A percentile compares a stretch with the other conserved stretches of the same genome.
These are phyloP conservation scores for Mycena rosella DNA, from an alignment of 768 basidiomycete species.

Conservation along the genomic window DNA sequence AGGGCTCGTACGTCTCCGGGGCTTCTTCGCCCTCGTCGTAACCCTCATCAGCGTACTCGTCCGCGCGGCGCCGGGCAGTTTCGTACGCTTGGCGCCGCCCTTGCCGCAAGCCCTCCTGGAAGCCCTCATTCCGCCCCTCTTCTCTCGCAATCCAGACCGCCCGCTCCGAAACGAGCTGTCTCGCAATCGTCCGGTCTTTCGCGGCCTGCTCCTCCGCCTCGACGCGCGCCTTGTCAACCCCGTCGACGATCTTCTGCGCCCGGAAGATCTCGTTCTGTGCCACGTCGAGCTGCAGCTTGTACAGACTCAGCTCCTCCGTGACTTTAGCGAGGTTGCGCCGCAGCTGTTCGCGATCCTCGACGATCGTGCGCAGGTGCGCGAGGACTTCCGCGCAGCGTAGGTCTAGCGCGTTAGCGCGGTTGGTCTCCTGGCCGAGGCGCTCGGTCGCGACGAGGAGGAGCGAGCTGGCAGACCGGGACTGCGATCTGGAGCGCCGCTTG, in stretches of 20 bases:
- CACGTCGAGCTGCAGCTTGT: constrained; percentile 68
- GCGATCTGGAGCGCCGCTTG: constrained; percentile 29
- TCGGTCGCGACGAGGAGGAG: constrained; percentile 33
- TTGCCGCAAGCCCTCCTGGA: constrained; percentile 58
- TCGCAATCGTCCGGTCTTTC: constrained; percentile 63
- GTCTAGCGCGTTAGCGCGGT: constrained; percentile 56
- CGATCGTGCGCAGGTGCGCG: constrained; percentile 46
- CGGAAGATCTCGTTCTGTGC: constrained; percentile 71
- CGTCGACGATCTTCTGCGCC: constrained; percentile 62
- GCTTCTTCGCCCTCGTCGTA: constrained; percentile 19
- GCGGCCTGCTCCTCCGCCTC: constrained; percentile 70
- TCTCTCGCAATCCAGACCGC: constrained; percentile 67
- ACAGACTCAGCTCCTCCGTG: constrained; percentile 65
- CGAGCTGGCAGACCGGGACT: constrained; percentile 29
- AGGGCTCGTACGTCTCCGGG: constrained; percentile 6
- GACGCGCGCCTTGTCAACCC: constrained; percentile 64
- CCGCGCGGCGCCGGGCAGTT: constrained; percentile 11
- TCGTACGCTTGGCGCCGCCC: constrained; percentile 31
- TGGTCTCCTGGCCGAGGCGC: constrained; percentile 47
- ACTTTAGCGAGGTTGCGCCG: constrained; percentile 49
- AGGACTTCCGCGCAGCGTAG: constrained; percentile 48
- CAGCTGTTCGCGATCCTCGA: constrained; percentile 45
- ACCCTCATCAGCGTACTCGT: constrained; percentile 1
- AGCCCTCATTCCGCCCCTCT: constrained; percentile 67
- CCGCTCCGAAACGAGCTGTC: constrained; percentile 64